Evolutionary conservation across 2,329 filamentous ascomycete species (phyloP), one percentile per base, ranked within the genome.

Genomic region (Fusarium sp.): DNA sequence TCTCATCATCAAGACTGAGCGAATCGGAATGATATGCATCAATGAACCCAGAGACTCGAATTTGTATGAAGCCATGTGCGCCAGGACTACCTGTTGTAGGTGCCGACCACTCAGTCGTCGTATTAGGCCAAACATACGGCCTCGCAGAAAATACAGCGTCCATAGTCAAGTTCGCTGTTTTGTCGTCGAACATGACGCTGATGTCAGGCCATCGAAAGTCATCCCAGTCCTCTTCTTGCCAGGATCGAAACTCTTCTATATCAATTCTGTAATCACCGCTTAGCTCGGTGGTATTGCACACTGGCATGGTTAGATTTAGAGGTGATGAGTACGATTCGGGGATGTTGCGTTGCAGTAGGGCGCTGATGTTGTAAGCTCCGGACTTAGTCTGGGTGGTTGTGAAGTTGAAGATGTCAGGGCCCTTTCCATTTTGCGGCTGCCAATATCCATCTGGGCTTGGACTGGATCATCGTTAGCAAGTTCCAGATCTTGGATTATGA

Each of bases 21-120:
- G 18, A 25, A 41, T 66, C 63, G 2, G 63, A 66, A 6, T 66
- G 63, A 4, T 52, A 60, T 16, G 54, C 10, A 9, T 66, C 63
- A 1, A 66, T 10, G 11, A 19, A 14, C 3, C 63, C 63, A 23
- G 62, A 33, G 0, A 66, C 31, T 0, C 31, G 51, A 16, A 66
- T 16, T 11, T 57, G 25, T 0, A 66, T 33, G 2, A 35, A 59
- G 5, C 60, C 63, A n/a, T 37, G 10, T 0, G 23, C 25, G 18
- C 27, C n/a, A 1, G 60, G 51, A 10, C 10, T 8, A 0, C 38
- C 25, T 5, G 16, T 10, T 3, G 16, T 10, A 10, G 60, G 60
- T 3, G 5, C 8, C 10, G 11, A 21, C 10, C 4, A 10, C 0
- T 42, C 2, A 21, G 10, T 27, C 14, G 27, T 65, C 23, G 15